Evolutionary conservation across 306 rosid genomes (phyloP).

Genomic region (Benincasa hispida): DNA sequence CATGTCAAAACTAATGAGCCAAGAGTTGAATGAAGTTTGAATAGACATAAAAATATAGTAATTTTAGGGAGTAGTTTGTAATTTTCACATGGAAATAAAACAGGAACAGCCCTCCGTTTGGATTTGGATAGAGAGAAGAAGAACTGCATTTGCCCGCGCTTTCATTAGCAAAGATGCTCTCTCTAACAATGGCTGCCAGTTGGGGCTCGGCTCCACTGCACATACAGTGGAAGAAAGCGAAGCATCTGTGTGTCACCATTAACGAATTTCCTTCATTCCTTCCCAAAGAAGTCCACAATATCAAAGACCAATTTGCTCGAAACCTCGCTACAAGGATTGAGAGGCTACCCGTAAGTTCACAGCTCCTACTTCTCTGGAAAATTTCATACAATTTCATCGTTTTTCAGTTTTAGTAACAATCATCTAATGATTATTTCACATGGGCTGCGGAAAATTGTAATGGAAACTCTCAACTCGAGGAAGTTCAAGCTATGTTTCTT

Average conservation of each 20-base stretch:
- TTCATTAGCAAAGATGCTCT: constrained; percentile 14
- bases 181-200: constrained; percentile 10
- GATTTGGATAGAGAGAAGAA: not conserved
- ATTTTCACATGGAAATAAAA: not conserved
- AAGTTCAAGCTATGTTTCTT: not conserved
- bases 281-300: constrained; percentile 44
- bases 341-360: constrained; percentile 54
- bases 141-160: not conserved
- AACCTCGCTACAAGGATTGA: constrained; percentile 56
- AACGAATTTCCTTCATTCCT: constrained; percentile 65
- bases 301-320: constrained; percentile 63
- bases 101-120: not conserved
- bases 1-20: too few species aligned
- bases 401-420: not conserved
- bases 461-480: not conserved
- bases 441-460: not conserved
- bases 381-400: not conserved
- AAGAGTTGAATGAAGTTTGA: too few species aligned
- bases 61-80: not conserved
- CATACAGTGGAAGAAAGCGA: constrained; percentile 2
- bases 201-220: constrained; percentile 3
- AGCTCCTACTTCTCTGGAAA: not conserved
- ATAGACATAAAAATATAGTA: too few species aligned
- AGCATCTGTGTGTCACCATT: constrained; percentile 15
- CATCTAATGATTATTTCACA: not conserved